Evolutionary conservation across 352 stramenopile genomes (phyloP), one percentile per base, ranked within the genome.

Genomic region (Blastocystis sp.): DNA sequence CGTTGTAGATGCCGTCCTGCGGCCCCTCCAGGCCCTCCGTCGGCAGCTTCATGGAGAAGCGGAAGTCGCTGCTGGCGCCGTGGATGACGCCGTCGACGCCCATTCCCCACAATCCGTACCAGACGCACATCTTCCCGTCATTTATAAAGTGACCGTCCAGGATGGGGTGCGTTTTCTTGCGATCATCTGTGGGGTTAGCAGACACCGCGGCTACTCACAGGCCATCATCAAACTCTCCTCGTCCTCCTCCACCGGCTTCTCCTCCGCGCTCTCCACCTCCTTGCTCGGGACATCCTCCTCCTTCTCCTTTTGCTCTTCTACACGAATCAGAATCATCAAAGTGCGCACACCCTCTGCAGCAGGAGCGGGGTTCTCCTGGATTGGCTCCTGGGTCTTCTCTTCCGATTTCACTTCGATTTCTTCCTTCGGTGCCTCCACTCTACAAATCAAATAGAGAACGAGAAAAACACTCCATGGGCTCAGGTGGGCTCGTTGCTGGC

Each of bases 31-130:
- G 11, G 38, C 21, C 24, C 28, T 88, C 78, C 6, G 61, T 38
- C 48, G 48, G 48, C 21, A 84, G 54, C 60, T 84, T 84, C 64
- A 88, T 62, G 38, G 52, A 38, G 38, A 77, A 88, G 7, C 68
- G 78, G 78, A 88, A 88, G 24, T 88, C 78, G 48, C 78, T 88
- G 14, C 43, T 88, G 19, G 66, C 57, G 24, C 78, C 78, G 45
- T 71, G 64, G 24, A 88, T 61, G 24, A 65, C 78, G 21, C 64
- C 64, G n/a, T 74, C 45, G 7, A 24, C 43, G 6, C 78, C 62
- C 78, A 88, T 88, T 28, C 78, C 78, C 78, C 78, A 88, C 78
- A 84, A 57, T 9, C 74, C 74, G 24, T 54, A 69, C 34, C 52
- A 84, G 6, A 84, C 60, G 52, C 74, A 84, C 38, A 68, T 66